phyloP scores from a whole-genome alignment of 139 green algal species.

The Zygnema cylindricum region DNA sequence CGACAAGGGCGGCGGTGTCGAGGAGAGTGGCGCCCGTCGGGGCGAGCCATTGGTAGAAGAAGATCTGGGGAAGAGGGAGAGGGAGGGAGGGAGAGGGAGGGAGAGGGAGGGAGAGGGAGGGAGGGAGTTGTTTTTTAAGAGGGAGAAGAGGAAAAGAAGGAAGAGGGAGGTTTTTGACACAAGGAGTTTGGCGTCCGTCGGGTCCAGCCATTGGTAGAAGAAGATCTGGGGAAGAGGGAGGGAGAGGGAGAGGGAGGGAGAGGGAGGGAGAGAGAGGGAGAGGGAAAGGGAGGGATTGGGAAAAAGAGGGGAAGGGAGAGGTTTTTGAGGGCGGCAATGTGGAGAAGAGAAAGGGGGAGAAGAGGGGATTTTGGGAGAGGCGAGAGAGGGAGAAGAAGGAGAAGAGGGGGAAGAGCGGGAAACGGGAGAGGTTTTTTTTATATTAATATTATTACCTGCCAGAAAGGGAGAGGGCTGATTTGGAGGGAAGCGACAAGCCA shows the following conservation, averaged over 20 bases:
- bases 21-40: constrained; percentile 65
- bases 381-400: too few species aligned
- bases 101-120: constrained; percentile 9
- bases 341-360: background rate
- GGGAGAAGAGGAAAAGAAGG: constrained; percentile 4
- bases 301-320: background rate
- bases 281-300: background rate
- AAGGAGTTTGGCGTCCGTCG: too few species aligned
- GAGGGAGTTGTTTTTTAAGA: background rate
- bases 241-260: background rate
- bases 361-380: background rate
- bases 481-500: constrained; percentile 19
- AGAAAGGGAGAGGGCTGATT: background rate
- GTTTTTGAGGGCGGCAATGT: background rate
- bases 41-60: constrained; percentile 23
- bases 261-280: background rate
- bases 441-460: constrained; percentile 8
- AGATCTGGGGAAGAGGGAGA: constrained; percentile 6
- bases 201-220: background rate
- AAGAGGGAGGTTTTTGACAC: background rate
- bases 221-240: background rate
- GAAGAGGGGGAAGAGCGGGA: constrained; percentile 2
- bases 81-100: background rate
- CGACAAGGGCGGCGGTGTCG: constrained; percentile 77
- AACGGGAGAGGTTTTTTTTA: background rate